A percentile compares a stretch with the other conserved stretches of the same genome.
These are phyloP conservation scores for Fonsecaea pedrosoi DNA, from an alignment of 2,329 filamentous ascomycete genomes.

Conservation along the genomic window DNA sequence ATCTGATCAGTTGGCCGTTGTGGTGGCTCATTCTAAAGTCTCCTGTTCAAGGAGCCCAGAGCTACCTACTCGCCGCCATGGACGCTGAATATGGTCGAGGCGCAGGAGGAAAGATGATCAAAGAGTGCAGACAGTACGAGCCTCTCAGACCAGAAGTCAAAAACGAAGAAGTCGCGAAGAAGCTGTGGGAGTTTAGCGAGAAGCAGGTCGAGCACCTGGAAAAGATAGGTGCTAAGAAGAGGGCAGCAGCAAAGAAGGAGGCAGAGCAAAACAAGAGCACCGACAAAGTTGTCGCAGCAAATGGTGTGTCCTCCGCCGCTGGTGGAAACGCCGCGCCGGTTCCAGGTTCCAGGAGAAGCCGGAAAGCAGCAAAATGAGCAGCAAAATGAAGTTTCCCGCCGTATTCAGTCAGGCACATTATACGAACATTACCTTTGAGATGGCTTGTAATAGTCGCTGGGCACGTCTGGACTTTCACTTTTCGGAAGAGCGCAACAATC, in stretches of 20 bases:
- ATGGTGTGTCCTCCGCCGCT: slow-evolving; percentile 12
- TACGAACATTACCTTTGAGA: neutral
- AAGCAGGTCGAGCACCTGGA: slow-evolving; percentile 81
- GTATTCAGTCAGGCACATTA: slow-evolving; percentile 7
- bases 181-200: slow-evolving; percentile 89
- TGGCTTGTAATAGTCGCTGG: neutral
- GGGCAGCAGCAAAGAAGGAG: slow-evolving; percentile 64
- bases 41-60: slow-evolving; percentile 81
- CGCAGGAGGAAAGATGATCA: slow-evolving; percentile 74
- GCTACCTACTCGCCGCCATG: slow-evolving; percentile 84
- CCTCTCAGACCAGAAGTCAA: slow-evolving; percentile 74
- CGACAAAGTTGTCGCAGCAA: slow-evolving; percentile 35
- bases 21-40: slow-evolving; percentile 92
- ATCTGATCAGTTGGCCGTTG: slow-evolving; percentile 77
- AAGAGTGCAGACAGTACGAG: slow-evolving; percentile 82
- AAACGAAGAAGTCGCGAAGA: slow-evolving; percentile 80
- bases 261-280: slow-evolving; percentile 41
- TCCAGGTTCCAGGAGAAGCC: slow-evolving; percentile 50
- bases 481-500: neutral
- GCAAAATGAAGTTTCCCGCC: slow-evolving; percentile 30
- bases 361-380: slow-evolving; percentile 44
- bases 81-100: slow-evolving; percentile 72
- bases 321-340: slow-evolving; percentile 42
- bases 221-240: slow-evolving; percentile 73
- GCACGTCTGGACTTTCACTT: neutral